Conservation (phyloP, 2,329 filamentous ascomycete genomes). For the Microsporum canis region DNA sequence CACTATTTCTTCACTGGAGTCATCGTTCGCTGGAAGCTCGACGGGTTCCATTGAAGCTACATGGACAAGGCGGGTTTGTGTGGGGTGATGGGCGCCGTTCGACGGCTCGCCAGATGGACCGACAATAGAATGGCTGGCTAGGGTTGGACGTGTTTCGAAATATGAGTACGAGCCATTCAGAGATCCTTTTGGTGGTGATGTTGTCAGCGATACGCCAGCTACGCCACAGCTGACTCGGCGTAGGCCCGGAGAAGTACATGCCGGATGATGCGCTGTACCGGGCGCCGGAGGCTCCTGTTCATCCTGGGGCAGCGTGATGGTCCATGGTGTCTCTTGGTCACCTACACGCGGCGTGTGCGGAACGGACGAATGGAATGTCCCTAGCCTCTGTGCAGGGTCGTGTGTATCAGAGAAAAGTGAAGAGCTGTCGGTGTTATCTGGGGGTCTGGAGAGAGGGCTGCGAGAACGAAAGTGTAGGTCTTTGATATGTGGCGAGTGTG, state of each 20-base stretch:
- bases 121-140: not conserved
- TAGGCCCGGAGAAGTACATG: not conserved
- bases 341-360: conserved; percentile 24
- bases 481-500: not conserved
- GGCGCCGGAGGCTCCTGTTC: conserved; percentile 5
- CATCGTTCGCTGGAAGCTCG: conserved; percentile 26
- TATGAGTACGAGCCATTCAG: not conserved
- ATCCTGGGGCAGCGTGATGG: conserved; percentile 24
- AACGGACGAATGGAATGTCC: conserved; percentile 24
- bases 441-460: conserved; percentile 23
- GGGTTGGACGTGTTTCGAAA: not conserved
- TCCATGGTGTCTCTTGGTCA: conserved; percentile 30
- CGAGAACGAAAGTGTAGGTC: conserved; percentile 29
- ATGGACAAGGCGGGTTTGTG: not conserved
- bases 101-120: not conserved
- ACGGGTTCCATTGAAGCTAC: conserved; percentile 18
- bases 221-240: not conserved
- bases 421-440: conserved; percentile 16
- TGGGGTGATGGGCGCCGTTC: not conserved
- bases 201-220: conserved; percentile 2
- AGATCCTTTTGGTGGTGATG: conserved; percentile 8
- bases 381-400: conserved; percentile 20
- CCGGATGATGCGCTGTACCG: conserved; percentile 3
- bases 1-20: conserved; percentile 35
- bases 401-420: not conserved